Conservation (phyloP, 306 rosid species). For the Trifolium subterraneum region DNA sequence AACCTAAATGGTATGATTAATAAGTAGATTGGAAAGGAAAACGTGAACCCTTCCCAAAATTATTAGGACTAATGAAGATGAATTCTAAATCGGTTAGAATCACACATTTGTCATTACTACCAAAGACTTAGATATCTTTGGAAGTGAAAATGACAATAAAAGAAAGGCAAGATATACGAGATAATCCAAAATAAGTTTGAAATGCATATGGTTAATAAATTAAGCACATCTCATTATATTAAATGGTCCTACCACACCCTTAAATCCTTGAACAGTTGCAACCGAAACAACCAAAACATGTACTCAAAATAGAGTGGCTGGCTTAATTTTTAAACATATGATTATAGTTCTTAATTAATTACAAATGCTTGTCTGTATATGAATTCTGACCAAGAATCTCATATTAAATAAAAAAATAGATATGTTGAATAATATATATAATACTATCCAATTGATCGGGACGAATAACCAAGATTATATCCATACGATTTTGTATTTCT, state of each 20-base stretch:
- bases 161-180: slow-evolving; percentile 34
- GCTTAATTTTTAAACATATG: slow-evolving; percentile 45
- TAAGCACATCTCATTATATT: slow-evolving; percentile 43
- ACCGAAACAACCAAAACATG: slow-evolving; percentile 44
- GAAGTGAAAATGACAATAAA: slow-evolving; percentile 39
- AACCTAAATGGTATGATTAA: not conserved
- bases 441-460: no score
- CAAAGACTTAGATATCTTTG: not conserved
- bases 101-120: not conserved
- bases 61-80: not conserved
- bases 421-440: no score
- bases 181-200: slow-evolving; percentile 33
- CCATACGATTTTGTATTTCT: no score
- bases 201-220: slow-evolving; percentile 1
- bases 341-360: slow-evolving; percentile 24
- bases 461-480: no score
- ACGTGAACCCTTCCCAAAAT: not conserved
- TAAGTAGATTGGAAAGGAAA: not conserved
- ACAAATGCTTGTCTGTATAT: slow-evolving; percentile 14
- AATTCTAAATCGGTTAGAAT: not conserved
- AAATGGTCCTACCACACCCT: slow-evolving; percentile 50
- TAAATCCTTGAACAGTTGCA: slow-evolving; percentile 39
- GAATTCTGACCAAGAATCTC: no score
- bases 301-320: slow-evolving; percentile 42
- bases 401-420: no score